phyloP scores from a whole-genome alignment of 768 basidiomycete genomes.

The Amanita rimosa region DNA sequence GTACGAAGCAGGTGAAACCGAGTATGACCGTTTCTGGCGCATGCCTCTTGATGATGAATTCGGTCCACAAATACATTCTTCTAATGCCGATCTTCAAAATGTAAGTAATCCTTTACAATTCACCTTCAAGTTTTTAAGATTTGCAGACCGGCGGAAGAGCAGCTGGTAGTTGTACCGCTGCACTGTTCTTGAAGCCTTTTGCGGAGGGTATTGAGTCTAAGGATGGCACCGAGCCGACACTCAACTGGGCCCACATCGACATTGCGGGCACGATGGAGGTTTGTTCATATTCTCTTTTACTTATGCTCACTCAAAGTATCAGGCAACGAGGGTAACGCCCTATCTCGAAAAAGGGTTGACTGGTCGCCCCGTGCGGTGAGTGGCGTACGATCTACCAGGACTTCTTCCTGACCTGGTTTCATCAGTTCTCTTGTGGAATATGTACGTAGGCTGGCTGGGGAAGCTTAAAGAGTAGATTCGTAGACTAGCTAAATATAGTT shows the following conservation, averaged over 20 bases:
- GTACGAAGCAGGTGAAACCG: constrained; percentile 54
- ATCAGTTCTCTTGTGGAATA: constrained; percentile 31
- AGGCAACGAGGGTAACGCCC: constrained; percentile 40
- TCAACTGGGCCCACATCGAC: constrained; percentile 85
- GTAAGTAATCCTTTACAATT: constrained; percentile 20
- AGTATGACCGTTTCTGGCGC: constrained; percentile 83
- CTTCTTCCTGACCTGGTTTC: not conserved
- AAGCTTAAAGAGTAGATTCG: not conserved
- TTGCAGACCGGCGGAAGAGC: constrained; percentile 57
- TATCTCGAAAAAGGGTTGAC: constrained; percentile 75
- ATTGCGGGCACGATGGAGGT: constrained; percentile 76
- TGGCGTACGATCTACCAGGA: not conserved
- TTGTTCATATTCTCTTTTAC: constrained; percentile 8
- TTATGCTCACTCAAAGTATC: not conserved
- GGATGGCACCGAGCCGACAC: constrained; percentile 36
- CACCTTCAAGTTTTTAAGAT: not conserved
- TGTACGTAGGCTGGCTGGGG: constrained; percentile 20
- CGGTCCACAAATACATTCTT: constrained; percentile 61
- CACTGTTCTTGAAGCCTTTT: constrained; percentile 78
- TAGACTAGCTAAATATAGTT: not conserved
- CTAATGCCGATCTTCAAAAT: constrained; percentile 78
- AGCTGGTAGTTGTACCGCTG: constrained; percentile 71
- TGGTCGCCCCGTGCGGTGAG: constrained; percentile 68
- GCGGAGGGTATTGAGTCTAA: constrained; percentile 62
- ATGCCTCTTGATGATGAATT: constrained; percentile 83